phyloP scores from a whole-genome alignment of 306 rosid genomes.

The Castanea crenata region DNA sequence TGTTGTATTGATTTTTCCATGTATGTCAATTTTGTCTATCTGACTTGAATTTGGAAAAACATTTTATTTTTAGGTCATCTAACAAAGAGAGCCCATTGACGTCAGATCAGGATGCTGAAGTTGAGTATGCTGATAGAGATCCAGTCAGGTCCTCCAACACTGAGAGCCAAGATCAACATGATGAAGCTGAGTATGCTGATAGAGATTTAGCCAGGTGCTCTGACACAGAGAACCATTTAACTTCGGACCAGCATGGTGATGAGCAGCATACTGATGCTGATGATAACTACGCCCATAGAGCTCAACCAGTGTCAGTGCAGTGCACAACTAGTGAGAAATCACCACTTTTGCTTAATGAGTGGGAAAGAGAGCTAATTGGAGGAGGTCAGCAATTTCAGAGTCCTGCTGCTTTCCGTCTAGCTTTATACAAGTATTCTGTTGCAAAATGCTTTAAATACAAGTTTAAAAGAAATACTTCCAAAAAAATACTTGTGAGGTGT shows the following conservation, averaged over 20 bases:
- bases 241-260: too few relatives aligned
- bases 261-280: too few relatives aligned
- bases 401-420: background rate
- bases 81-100: background rate
- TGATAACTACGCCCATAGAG: too few relatives aligned
- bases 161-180: background rate
- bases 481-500: background rate
- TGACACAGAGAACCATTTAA: background rate
- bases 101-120: background rate
- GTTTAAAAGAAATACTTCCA: background rate
- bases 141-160: background rate
- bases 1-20: background rate
- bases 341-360: background rate
- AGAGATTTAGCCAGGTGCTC: background rate
- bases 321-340: background rate
- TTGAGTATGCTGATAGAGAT: background rate
- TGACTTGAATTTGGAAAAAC: background rate
- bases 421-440: conserved; percentile 7
- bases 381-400: background rate
- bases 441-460: background rate
- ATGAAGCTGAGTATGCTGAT: background rate
- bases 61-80: background rate
- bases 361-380: background rate
- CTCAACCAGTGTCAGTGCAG: background rate
- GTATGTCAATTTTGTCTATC: background rate